Conservation (phyloP, 768 basidiomycete species). For the Kwoniella bestiolae region DNA sequence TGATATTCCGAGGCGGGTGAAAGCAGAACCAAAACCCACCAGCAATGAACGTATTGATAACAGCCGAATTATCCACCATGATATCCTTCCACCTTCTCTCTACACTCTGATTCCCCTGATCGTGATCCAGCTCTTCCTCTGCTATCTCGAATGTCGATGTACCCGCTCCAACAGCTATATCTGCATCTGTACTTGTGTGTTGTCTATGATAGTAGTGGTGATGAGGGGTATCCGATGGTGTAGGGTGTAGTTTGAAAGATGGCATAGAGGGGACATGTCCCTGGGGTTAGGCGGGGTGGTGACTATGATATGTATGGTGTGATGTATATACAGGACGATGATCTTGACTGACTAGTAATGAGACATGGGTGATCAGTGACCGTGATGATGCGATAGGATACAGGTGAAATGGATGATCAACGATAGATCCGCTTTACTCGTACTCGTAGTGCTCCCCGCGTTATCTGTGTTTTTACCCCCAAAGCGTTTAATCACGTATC, state of each 20-base stretch:
- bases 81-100: constrained; percentile 27
- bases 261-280: constrained; percentile 23
- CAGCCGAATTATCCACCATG: constrained; percentile 49
- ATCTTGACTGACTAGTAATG: neutral
- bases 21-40: constrained; percentile 29
- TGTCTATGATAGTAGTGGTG: constrained; percentile 3
- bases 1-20: neutral
- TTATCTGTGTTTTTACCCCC: neutral
- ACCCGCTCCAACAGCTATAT: constrained; percentile 13
- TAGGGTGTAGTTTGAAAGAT: constrained; percentile 3
- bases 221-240: neutral
- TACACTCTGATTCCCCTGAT: constrained; percentile 1
- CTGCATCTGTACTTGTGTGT: constrained; percentile 19
- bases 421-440: neutral
- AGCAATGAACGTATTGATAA: constrained; percentile 54
- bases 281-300: neutral
- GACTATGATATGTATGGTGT: neutral
- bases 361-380: neutral
- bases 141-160: constrained; percentile 15
- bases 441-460: no score
- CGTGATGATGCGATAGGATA: neutral
- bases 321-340: neutral
- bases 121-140: constrained; percentile 24
- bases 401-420: neutral
- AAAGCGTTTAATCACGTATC: neutral